Conservation (phyloP, 305 asterid species). For the Fraxinus latifolia region DNA sequence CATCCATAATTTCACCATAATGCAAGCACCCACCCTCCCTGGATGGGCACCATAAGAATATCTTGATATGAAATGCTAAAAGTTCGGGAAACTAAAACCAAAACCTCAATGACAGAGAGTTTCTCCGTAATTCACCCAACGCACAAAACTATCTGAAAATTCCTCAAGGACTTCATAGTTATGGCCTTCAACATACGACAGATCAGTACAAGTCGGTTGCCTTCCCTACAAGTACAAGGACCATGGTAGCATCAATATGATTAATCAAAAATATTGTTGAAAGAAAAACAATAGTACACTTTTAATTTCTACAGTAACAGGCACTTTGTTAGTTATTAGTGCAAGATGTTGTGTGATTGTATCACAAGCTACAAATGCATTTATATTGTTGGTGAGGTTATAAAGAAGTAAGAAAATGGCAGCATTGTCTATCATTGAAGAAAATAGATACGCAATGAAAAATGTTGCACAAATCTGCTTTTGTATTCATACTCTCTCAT, state of each 20-base stretch:
- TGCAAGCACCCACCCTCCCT: neutral
- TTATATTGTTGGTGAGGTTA: neutral
- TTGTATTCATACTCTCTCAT: neutral
- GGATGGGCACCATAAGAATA: neutral
- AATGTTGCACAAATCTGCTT: neutral
- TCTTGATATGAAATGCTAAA: neutral
- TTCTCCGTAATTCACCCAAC: conserved; percentile 7
- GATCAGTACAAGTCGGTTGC: neutral
- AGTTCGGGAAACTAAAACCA: neutral
- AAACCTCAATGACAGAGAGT: conserved; percentile 7
- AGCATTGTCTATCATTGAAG: neutral
- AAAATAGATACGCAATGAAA: neutral
- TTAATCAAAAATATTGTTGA: neutral
- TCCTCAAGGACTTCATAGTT: conserved; percentile 8
- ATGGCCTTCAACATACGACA: neutral
- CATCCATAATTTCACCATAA: neutral
- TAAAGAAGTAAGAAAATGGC: neutral
- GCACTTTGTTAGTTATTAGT: neutral
- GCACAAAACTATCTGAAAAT: conserved; percentile 10
- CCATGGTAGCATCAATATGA: neutral
- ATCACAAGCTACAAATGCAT: neutral
- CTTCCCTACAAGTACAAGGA: neutral
- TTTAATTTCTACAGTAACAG: neutral
- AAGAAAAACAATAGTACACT: neutral
- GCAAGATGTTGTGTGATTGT: neutral